Evolutionary conservation across 805 yeast genomes (phyloP).

Genomic region (Candida ponderosae): DNA sequence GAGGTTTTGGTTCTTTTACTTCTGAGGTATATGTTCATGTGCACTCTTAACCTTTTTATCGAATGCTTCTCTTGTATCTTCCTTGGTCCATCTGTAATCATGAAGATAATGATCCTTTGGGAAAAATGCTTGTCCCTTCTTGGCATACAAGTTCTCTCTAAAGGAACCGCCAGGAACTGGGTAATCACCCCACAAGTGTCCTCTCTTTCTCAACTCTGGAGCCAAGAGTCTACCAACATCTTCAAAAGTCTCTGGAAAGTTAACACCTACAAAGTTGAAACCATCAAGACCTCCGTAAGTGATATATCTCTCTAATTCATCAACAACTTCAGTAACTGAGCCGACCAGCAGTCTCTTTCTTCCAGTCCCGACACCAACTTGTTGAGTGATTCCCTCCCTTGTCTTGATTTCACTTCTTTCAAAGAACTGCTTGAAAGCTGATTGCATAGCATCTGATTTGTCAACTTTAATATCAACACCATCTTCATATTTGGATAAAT

Average conservation of each 20-base stretch:
- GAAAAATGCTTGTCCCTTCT: constrained; percentile 5
- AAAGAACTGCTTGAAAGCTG: constrained; percentile 22
- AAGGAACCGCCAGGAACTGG: constrained; percentile 24
- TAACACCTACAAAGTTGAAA: constrained; percentile 31
- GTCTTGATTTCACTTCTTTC: constrained; percentile 14
- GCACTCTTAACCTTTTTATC: too few species aligned
- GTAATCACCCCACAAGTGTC: constrained; percentile 30
- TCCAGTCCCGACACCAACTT: constrained; percentile 19
- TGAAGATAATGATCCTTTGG: constrained; percentile 15
- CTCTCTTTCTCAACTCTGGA: constrained; percentile 29
- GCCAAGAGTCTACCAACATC: constrained; percentile 29
- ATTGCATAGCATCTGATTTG: constrained; percentile 23
- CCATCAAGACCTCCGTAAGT: constrained; percentile 34
- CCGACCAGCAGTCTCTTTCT: constrained; percentile 24
- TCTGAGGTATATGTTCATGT: too few species aligned
- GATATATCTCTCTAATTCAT: constrained; percentile 32
- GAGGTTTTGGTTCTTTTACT: too few species aligned
- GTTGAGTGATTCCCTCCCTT: constrained; percentile 17
- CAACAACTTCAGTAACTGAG: constrained; percentile 29
- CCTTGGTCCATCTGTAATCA: constrained; percentile 15
- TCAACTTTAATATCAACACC: constrained; percentile 22
- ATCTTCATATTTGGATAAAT: constrained; percentile 23
- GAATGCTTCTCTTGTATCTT: constrained; percentile 19
- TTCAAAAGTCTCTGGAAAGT: constrained; percentile 29
- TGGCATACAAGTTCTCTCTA: constrained; percentile 28